Base-by-base conservation (phyloP, 805 yeast genomes). In the Lipomyces yamanashiensis region DNA sequence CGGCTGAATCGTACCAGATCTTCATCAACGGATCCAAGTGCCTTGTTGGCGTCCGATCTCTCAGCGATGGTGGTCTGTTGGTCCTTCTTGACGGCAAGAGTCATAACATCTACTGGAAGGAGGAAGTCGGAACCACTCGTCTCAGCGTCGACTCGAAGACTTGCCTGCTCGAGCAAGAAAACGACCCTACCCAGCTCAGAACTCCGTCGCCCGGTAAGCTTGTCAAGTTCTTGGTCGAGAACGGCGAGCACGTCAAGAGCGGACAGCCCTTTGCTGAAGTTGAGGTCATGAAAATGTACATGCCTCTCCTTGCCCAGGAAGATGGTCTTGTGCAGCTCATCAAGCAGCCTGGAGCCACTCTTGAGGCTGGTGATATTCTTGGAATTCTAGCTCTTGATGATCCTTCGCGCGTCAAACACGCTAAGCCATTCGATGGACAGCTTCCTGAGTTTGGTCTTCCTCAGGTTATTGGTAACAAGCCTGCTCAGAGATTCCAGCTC, bases 221-320 rank as follows among this genome's bases (percentile, higher is more conserved):
- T 70, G 96, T 93, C 67, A 90, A 90, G 75, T 95, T 87, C 76
- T 81, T 95, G 71, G 96, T 95, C 66, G 98, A 96, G 74, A 88
- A 87, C 71, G 99, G 99, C 70, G 99, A 93, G 68, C 98, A 93
- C 74, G 84, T 95, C 71, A 79, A 78, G 58, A 86, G 95, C 64
- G 98, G 98, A 66, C 96, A 93, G 79, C 87, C 98, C 52, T 96
- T 85, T 74, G 99, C 99, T 48, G 99, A 95, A 80, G 97, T 95
- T 62, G 99, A 95, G 80, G 99, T 95, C 70, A 95, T 95, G 99
- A 95, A 95, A 79, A 95, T 95, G 99, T 92, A 92, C 78, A 95
- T 95, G 98, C 98, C 99, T 56, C 83, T 95, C 72, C 80, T 92
- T 73, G 93, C 98, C 21, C 90, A 87, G 77, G 99, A 93, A 77